Conservation (phyloP, 768 basidiomycete species). For the Phylloporus arenicola region DNA sequence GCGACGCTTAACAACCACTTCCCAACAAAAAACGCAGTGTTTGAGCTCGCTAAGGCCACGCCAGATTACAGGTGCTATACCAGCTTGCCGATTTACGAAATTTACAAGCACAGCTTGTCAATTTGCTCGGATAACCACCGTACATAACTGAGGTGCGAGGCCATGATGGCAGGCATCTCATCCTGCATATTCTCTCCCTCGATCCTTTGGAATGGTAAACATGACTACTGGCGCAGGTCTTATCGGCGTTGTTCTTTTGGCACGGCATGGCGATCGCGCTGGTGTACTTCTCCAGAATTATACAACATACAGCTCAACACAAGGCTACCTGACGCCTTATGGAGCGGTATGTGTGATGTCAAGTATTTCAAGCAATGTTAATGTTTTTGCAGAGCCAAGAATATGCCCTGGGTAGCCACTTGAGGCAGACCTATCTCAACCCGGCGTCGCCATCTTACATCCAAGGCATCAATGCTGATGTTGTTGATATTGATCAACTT, state of each 20-base stretch:
- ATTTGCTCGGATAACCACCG: no score
- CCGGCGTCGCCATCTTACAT: slow-evolving; percentile 61
- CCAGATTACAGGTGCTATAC: no score
- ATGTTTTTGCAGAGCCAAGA: slow-evolving; percentile 39
- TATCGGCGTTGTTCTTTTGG: slow-evolving; percentile 69
- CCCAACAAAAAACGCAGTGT: no score
- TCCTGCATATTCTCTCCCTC: background rate
- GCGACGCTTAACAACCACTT: no score
- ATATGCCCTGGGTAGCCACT: slow-evolving; percentile 50
- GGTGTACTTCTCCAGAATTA: slow-evolving; percentile 64
- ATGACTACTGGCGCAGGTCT: slow-evolving; percentile 29
- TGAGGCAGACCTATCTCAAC: slow-evolving; percentile 63
- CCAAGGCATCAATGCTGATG: slow-evolving; percentile 55
- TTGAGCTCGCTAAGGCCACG: no score
- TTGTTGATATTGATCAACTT: slow-evolving; percentile 65
- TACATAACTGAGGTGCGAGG: background rate
- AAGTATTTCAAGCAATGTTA: background rate
- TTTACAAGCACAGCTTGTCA: no score
- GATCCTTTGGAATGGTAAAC: slow-evolving; percentile 20
- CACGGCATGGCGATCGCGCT: slow-evolving; percentile 70
- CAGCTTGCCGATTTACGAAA: no score
- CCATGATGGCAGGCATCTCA: background rate
- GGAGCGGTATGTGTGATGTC: slow-evolving; percentile 49
- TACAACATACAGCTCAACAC: slow-evolving; percentile 55
- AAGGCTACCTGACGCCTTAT: slow-evolving; percentile 66